Evolutionary conservation across 345 rosid species (phyloP).

Genomic region (Geranium brycei): DNA sequence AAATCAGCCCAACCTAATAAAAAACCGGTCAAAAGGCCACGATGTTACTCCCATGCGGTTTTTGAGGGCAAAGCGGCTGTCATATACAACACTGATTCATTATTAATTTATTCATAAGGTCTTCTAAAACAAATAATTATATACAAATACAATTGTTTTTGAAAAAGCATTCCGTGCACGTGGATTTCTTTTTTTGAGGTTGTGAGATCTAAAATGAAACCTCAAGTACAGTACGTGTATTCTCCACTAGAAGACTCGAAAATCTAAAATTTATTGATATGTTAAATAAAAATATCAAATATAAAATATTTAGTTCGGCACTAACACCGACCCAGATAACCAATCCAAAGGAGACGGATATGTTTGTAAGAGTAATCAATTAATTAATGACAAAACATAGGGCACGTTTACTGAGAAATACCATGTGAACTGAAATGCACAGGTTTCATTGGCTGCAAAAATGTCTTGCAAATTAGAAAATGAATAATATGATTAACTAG

Average conservation of each 20-base stretch:
- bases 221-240: constrained; percentile 19
- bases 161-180: background rate
- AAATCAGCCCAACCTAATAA: too few species aligned
- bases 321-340: constrained; percentile 50
- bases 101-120: too few species aligned
- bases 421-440: constrained; percentile 24
- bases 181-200: background rate
- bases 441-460: constrained; percentile 15
- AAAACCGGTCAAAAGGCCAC: too few species aligned
- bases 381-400: constrained; percentile 12
- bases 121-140: too few species aligned
- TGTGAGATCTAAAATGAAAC: background rate
- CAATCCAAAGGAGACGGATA: constrained; percentile 48
- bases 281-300: constrained; percentile 6
- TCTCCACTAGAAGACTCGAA: constrained; percentile 10
- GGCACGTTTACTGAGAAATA: constrained; percentile 32
- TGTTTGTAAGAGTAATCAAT: constrained; percentile 27
- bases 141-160: too few species aligned
- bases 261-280: constrained; percentile 1
- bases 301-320: constrained; percentile 5
- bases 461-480: too few species aligned
- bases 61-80: too few species aligned
- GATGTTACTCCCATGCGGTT: too few species aligned
- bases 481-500: background rate
- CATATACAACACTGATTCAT: too few species aligned